Conservation (phyloP, 768 basidiomycete genomes). For the Boletus rubropictus region DNA sequence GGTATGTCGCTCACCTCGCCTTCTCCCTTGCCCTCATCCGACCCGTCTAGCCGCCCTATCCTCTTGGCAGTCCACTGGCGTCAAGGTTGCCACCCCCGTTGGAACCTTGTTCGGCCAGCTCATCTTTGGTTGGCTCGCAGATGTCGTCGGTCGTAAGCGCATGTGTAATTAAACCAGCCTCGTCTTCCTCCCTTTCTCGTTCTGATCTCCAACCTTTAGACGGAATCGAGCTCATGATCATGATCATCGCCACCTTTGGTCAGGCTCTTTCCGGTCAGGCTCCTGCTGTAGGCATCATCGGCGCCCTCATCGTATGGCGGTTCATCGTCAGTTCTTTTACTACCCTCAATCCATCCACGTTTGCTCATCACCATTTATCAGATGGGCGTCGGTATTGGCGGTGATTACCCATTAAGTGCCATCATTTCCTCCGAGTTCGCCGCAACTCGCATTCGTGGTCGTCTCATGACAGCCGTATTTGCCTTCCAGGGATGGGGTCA, state of each 20-base stretch:
- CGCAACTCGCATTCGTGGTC: constrained; percentile 66
- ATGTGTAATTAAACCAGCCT: constrained; percentile 54
- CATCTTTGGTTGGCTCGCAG: constrained; percentile 77
- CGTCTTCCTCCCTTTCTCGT: background rate
- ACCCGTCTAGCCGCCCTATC: constrained; percentile 26
- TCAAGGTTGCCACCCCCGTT: constrained; percentile 74
- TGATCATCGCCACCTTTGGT: constrained; percentile 73
- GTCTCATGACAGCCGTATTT: constrained; percentile 88
- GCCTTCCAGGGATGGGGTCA: constrained; percentile 87
- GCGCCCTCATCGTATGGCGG: constrained; percentile 77
- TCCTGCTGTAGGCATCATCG: constrained; percentile 65
- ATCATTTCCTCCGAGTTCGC: constrained; percentile 90
- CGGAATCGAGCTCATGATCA: constrained; percentile 63
- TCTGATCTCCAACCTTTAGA: constrained; percentile 25
- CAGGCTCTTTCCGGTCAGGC: constrained; percentile 71
- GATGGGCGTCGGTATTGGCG: constrained; percentile 83
- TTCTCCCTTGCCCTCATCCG: background rate
- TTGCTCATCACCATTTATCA: constrained; percentile 11
- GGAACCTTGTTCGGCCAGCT: constrained; percentile 74
- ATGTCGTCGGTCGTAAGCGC: constrained; percentile 67
- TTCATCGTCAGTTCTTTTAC: constrained; percentile 46
- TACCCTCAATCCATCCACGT: background rate
- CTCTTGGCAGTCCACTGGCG: constrained; percentile 63
- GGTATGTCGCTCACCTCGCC: constrained; percentile 1
- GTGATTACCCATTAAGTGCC: constrained; percentile 82